Evolutionary conservation across 441 rosid genomes (phyloP).

Genomic region (Populus hybrid): DNA sequence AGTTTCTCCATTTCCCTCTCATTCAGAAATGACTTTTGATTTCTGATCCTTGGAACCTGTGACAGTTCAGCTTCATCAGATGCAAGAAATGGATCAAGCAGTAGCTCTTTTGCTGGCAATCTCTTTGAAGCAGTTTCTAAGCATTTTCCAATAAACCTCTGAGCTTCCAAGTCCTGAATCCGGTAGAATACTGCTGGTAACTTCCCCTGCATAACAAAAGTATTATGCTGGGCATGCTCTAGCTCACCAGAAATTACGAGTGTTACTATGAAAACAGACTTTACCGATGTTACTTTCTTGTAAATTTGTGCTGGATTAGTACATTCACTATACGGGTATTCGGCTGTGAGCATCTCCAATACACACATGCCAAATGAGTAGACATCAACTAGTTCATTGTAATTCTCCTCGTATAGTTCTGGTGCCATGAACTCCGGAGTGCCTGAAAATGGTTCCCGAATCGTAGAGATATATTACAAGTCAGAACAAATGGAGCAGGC

Average conservation of each 20-base stretch:
- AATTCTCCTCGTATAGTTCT: constrained; percentile 56
- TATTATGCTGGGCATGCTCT: not conserved
- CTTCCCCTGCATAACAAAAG: constrained; percentile 46
- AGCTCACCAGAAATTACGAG: not conserved
- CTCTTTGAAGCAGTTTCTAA: constrained; percentile 59
- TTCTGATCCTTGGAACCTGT: constrained; percentile 21
- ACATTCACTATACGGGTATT: constrained; percentile 78
- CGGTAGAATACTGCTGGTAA: constrained; percentile 62
- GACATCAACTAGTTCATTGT: constrained; percentile 75
- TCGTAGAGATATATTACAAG: not conserved
- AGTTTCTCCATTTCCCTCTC: constrained; percentile 42
- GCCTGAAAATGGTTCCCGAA: constrained; percentile 28
- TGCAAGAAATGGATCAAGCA: constrained; percentile 68
- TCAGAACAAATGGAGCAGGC: not conserved
- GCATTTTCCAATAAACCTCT: constrained; percentile 74
- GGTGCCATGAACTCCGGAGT: constrained; percentile 65
- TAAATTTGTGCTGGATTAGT: constrained; percentile 67
- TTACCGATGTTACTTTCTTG: constrained; percentile 78
- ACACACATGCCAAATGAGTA: constrained; percentile 90
- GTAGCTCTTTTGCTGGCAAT: constrained; percentile 60
- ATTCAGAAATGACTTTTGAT: constrained; percentile 50
- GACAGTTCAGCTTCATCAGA: constrained; percentile 36
- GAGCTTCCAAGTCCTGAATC: constrained; percentile 60
- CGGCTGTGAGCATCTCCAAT: constrained; percentile 72
- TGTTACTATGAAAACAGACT: not conserved